A percentile compares a stretch with the other conserved stretches of the same genome.
Evolutionary conservation across 2,329 filamentous ascomycete genomes (phyloP).

Genomic region (Zopfia rhizophila): DNA sequence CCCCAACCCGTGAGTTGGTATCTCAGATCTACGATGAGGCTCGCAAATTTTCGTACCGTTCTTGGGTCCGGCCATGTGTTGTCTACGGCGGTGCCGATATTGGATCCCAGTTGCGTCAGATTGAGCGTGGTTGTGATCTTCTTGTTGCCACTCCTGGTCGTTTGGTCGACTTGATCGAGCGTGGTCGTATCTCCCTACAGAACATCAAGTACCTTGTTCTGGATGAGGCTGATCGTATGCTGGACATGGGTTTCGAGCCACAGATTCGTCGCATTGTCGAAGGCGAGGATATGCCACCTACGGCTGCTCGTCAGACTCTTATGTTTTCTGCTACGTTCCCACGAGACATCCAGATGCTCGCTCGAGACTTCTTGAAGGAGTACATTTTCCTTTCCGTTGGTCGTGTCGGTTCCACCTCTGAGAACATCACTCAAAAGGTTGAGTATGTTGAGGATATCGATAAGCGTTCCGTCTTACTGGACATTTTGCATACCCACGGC

Average conservation of each 20-base stretch:
- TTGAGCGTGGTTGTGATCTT: conserved; percentile 96
- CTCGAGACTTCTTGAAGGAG: conserved; percentile 98
- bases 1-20: conserved; percentile 96
- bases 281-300: conserved; percentile 94
- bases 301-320: conserved; percentile 89
- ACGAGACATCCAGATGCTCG: conserved; percentile 98
- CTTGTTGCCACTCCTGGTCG: conserved; percentile 96
- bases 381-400: conserved; percentile 99
- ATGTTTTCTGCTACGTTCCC: conserved; percentile 99
- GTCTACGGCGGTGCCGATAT: conserved; percentile 99
- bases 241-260: conserved; percentile 99
- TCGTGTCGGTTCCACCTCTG: conserved; percentile 98
- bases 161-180: conserved; percentile 97
- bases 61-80: conserved; percentile 97
- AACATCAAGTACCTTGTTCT: conserved; percentile 99
- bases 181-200: conserved; percentile 94
- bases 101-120: conserved; percentile 96
- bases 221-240: conserved; percentile 99
- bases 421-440: conserved; percentile 99
- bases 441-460: conserved; percentile 97
- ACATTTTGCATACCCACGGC: conserved; percentile 95
- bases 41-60: conserved; percentile 98
- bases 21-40: conserved; percentile 98
- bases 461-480: conserved; percentile 97
- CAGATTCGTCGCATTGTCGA: conserved; percentile 99